Evolutionary conservation across 768 basidiomycete genomes (phyloP).

Genomic region (Rhizopogon roseolus): DNA sequence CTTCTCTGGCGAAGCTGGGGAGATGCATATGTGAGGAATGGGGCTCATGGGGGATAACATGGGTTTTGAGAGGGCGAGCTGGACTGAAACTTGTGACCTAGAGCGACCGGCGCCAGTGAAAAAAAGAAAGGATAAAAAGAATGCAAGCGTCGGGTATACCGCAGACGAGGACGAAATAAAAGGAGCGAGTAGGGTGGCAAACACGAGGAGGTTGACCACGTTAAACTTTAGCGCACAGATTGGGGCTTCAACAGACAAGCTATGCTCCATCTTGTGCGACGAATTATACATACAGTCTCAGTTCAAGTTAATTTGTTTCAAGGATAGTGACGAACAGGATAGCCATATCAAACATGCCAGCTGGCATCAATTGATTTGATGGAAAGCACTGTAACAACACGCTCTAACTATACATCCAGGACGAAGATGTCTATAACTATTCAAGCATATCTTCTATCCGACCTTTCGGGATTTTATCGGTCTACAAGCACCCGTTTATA

Average conservation of each 20-base stretch:
- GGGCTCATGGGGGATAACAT: slow-evolving; percentile 27
- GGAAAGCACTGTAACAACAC: too few species aligned
- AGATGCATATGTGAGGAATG: slow-evolving; percentile 66
- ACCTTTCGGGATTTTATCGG: not conserved
- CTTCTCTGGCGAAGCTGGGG: slow-evolving; percentile 60
- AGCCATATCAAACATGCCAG: too few species aligned
- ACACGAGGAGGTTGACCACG: slow-evolving; percentile 15
- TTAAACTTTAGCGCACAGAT: slow-evolving; percentile 3
- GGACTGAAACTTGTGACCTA: slow-evolving; percentile 11
- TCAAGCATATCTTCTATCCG: not conserved
- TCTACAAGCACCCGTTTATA: not conserved
- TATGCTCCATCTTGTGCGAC: not conserved
- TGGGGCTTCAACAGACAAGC: not conserved
- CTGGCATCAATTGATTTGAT: too few species aligned
- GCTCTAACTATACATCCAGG: too few species aligned
- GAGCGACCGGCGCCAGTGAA: slow-evolving; percentile 52
- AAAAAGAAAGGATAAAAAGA: slow-evolving; percentile 23
- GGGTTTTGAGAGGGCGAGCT: slow-evolving; percentile 10
- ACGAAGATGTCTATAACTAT: too few species aligned
- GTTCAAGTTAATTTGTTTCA: too few species aligned
- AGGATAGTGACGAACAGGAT: too few species aligned
- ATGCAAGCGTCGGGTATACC: slow-evolving; percentile 31
- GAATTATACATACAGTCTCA: not conserved
- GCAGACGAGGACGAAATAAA: slow-evolving; percentile 25
- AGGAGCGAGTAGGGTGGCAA: slow-evolving; percentile 7